A percentile compares a stretch with the other conserved stretches of the same genome.
Conservation (phyloP, 805 yeast species). For the Saccharomyces jurei region DNA sequence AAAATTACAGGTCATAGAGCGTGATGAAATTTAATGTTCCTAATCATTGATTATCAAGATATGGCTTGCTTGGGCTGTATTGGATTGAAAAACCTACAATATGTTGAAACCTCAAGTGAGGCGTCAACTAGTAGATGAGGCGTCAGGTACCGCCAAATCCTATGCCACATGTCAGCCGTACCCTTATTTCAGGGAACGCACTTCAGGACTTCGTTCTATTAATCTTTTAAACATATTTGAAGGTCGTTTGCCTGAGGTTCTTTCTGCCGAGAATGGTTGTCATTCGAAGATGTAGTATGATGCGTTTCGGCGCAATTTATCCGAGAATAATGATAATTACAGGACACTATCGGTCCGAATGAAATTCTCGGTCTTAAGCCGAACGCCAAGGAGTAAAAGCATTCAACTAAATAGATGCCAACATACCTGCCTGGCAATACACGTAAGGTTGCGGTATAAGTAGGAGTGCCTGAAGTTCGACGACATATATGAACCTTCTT, state of each 20-base stretch:
- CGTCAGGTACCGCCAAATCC: not conserved
- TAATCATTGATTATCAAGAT: not conserved
- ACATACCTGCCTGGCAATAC: not conserved
- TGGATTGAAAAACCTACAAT: not conserved
- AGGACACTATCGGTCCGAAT: not conserved
- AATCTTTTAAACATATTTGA: not conserved
- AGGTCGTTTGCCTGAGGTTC: not conserved
- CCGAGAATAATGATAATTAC: not conserved
- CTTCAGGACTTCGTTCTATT: not conserved
- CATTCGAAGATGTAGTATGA: not conserved
- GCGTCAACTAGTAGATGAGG: not conserved
- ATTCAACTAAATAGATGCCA: no score
- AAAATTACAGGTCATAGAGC: not conserved
- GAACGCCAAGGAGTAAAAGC: not conserved
- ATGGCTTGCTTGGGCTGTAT: not conserved
- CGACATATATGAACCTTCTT: no score
- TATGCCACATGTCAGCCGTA: not conserved
- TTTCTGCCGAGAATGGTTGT: not conserved
- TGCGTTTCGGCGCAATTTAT: not conserved
- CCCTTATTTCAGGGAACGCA: not conserved
- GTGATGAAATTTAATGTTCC: not conserved
- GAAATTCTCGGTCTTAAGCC: not conserved
- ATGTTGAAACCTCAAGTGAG: not conserved
- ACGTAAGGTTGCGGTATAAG: not conserved
- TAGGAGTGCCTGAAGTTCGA: not conserved